Evolutionary conservation across 2,329 filamentous ascomycete genomes (phyloP).

Genomic region (Aspergillus fumigatiaffinis): DNA sequence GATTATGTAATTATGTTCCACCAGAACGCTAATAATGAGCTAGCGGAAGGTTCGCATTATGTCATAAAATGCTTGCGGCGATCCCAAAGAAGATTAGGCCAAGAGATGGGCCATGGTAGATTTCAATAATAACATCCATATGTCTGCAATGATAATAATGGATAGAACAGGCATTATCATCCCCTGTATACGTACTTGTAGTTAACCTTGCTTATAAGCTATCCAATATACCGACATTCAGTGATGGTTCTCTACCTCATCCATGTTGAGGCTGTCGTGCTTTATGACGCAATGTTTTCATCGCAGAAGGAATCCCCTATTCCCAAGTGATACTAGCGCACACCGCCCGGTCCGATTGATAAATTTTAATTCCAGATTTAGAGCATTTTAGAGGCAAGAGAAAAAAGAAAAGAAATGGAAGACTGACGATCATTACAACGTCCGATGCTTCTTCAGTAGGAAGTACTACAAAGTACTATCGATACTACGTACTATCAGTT

Average conservation of each 20-base stretch:
- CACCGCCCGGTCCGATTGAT: background rate
- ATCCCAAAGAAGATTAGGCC: slow-evolving; percentile 6
- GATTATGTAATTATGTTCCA: background rate
- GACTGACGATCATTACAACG: background rate
- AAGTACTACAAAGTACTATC: too few relatives aligned
- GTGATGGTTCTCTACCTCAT: background rate
- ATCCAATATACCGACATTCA: background rate
- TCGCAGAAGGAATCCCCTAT: background rate
- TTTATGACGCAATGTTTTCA: background rate
- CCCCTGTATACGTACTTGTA: too few relatives aligned
- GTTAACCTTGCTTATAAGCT: too few relatives aligned
- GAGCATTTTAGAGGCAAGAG: background rate
- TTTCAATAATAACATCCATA: background rate
- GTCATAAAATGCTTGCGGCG: slow-evolving; percentile 20
- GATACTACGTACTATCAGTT: too few relatives aligned
- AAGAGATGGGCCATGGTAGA: background rate
- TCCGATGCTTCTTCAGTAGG: too few relatives aligned
- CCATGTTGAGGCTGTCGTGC: background rate
- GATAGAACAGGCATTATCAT: too few relatives aligned
- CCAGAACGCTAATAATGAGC: slow-evolving; percentile 10
- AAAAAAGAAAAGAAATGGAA: background rate
- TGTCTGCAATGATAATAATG: too few relatives aligned
- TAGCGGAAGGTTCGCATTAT: slow-evolving; percentile 19
- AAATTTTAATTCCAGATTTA: background rate
- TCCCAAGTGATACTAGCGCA: background rate